Percentiles rank a stretch among this genome's conserved stretches.
These are phyloP conservation scores for Lunularia cruciata DNA, from an alignment of 225 moss, liverwort and hornwort genomes.

Conservation along the genomic window DNA sequence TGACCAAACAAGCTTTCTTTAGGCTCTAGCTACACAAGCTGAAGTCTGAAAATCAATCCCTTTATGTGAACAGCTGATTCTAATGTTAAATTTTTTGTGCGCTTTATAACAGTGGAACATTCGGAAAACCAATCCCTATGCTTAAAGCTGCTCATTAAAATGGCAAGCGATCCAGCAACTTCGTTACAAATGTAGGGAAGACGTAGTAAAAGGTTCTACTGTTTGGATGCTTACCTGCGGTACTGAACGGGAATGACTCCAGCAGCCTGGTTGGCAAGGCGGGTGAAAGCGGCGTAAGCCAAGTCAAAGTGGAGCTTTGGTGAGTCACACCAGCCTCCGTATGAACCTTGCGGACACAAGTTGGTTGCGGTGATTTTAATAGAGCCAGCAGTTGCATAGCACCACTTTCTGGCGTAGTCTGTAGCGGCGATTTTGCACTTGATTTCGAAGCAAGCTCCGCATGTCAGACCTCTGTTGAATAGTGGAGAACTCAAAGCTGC, in stretches of 20 bases:
- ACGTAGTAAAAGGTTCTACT: no score
- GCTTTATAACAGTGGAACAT: no score
- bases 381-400: conserved; percentile 21
- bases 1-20: no score
- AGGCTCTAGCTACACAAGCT: no score
- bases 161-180: no score
- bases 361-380: conserved; percentile 45
- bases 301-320: conserved; percentile 43
- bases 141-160: no score
- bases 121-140: no score
- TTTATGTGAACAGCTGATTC: no score
- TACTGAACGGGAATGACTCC: conserved; percentile 38
- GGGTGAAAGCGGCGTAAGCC: conserved; percentile 37
- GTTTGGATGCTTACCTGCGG: conserved; percentile 37
- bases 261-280: conserved; percentile 31
- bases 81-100: no score
- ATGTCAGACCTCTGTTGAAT: conserved; percentile 37
- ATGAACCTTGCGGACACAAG: conserved; percentile 37
- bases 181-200: no score
- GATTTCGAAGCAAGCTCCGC: conserved; percentile 44
- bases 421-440: conserved; percentile 26
- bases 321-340: conserved; percentile 45
- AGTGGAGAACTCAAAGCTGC: conserved; percentile 34
- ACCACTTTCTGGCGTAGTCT: conserved; percentile 39
- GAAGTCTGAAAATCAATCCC: no score